Evolutionary conservation across 2,329 filamentous ascomycete genomes (phyloP).

Genomic region (Tolypocladium pustulatum): DNA sequence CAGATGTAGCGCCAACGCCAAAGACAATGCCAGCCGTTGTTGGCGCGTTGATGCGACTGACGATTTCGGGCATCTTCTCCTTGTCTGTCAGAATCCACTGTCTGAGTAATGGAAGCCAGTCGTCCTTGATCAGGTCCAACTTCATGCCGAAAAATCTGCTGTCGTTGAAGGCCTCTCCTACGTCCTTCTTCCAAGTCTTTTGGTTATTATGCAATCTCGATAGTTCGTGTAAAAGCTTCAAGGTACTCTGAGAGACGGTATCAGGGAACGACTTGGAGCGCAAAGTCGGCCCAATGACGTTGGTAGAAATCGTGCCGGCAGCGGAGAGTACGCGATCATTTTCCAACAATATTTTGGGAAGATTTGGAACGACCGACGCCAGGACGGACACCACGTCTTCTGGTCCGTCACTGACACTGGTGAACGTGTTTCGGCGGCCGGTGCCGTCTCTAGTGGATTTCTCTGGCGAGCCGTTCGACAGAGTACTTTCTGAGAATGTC

Average conservation of each 20-base stretch:
- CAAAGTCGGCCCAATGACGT: slow-evolving; percentile 71
- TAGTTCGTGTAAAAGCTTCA: slow-evolving; percentile 68
- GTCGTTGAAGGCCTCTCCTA: slow-evolving; percentile 88
- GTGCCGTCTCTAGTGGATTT: slow-evolving; percentile 24
- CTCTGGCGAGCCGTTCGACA: slow-evolving; percentile 23
- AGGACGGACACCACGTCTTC: slow-evolving; percentile 76
- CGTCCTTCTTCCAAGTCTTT: slow-evolving; percentile 88
- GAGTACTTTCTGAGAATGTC: slow-evolving; percentile 50
- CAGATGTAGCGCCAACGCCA: slow-evolving; percentile 91
- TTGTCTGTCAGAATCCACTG: slow-evolving; percentile 84
- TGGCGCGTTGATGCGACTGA: slow-evolving; percentile 69
- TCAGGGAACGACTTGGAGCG: slow-evolving; percentile 80
- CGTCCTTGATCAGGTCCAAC: slow-evolving; percentile 51
- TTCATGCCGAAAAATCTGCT: slow-evolving; percentile 69
- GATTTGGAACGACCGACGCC: slow-evolving; percentile 64
- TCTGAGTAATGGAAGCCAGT: slow-evolving; percentile 74
- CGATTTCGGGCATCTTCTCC: slow-evolving; percentile 72
- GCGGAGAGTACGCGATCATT: slow-evolving; percentile 73
- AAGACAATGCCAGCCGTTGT: slow-evolving; percentile 95
- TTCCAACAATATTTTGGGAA: slow-evolving; percentile 76
- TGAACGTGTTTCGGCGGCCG: slow-evolving; percentile 24
- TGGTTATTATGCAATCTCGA: slow-evolving; percentile 68
- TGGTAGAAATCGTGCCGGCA: slow-evolving; percentile 70
- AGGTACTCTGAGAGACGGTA: slow-evolving; percentile 61
- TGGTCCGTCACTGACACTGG: slow-evolving; percentile 36